A percentile compares a stretch with the other conserved stretches of the same genome.
Conservation (phyloP, 257 asterid genomes). For the Anisodus acutangulus region DNA sequence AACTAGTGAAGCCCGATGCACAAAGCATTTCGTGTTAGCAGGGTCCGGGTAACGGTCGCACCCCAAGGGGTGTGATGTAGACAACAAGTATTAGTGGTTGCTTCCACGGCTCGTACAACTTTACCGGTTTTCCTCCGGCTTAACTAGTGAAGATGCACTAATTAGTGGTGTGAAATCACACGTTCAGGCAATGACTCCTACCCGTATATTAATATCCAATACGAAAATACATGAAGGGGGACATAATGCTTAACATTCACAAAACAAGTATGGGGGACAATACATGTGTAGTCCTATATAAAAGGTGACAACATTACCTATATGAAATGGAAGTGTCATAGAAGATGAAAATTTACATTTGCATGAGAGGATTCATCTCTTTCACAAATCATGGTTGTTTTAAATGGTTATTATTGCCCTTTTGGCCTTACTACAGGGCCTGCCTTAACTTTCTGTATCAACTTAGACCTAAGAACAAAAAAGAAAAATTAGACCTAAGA, state of each 20-base stretch:
- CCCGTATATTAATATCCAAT: neutral
- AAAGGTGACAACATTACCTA: neutral
- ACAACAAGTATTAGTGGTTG: neutral
- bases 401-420: neutral
- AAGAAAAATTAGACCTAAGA: neutral
- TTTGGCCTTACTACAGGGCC: neutral
- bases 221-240: neutral
- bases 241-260: neutral
- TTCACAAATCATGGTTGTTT: neutral
- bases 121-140: neutral
- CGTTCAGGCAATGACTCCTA: neutral
- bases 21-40: neutral
- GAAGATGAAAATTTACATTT: constrained; percentile 11
- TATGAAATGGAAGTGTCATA: neutral
- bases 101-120: too few relatives aligned
- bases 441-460: neutral
- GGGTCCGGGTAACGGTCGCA: too few relatives aligned
- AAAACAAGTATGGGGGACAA: neutral
- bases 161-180: neutral
- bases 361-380: neutral
- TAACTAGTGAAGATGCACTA: neutral
- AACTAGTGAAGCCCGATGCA: neutral
- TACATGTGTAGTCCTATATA: neutral
- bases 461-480: neutral
- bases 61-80: neutral